Percentiles rank a stretch among this genome's conserved stretches.
Conservation (phyloP, 2,329 filamentous ascomycete species). For the Periconia macrospinosa region DNA sequence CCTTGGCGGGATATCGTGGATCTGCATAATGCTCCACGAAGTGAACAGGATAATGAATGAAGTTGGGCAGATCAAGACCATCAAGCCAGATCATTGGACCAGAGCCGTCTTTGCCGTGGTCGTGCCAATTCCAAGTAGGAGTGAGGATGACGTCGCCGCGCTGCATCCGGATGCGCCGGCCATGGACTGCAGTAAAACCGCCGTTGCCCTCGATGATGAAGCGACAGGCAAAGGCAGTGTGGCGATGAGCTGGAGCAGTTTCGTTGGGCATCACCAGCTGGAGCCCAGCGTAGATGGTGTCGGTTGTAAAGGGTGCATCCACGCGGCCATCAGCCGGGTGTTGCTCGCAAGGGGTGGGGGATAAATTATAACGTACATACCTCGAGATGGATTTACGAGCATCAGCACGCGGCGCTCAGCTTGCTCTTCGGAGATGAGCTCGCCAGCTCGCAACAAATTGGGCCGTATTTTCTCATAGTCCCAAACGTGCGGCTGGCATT, state of each 20-base stretch:
- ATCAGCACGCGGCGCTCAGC: constrained; percentile 1
- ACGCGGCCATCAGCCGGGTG: no score
- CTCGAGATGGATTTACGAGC: not conserved
- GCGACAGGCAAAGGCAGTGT: constrained; percentile 58
- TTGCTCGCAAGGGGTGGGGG: no score
- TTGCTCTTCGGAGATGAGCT: not conserved
- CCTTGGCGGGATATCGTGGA: no score
- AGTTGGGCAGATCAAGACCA: no score
- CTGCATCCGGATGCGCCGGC: constrained; percentile 52
- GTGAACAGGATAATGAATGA: no score
- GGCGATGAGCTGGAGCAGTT: constrained; percentile 56
- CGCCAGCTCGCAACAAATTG: not conserved
- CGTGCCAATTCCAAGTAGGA: constrained; percentile 61
- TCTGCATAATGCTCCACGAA: no score
- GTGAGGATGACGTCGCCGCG: constrained; percentile 60
- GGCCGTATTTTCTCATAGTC: no score
- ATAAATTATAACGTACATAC: no score
- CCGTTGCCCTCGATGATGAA: constrained; percentile 61
- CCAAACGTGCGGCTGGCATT: no score
- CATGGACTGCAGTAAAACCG: constrained; percentile 60
- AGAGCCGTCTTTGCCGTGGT: constrained; percentile 56
- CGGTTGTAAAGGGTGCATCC: constrained; percentile 57
- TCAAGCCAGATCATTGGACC: no score
- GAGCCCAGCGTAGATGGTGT: constrained; percentile 59
- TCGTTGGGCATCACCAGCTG: constrained; percentile 60